Conservation (phyloP, 805 yeast genomes). For the Saturnispora bothae region DNA sequence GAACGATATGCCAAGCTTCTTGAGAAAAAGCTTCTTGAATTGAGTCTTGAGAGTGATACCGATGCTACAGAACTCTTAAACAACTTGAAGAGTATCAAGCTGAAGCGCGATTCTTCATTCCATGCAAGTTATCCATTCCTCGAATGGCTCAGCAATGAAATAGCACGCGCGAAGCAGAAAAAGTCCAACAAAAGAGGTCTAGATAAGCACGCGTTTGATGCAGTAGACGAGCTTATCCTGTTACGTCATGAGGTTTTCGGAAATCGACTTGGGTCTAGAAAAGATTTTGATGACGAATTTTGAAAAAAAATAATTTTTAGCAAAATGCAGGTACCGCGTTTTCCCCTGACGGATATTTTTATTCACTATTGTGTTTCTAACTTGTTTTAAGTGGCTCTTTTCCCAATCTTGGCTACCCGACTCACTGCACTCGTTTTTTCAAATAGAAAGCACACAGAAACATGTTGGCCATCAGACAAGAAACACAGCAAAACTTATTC, state of each 20-base stretch:
- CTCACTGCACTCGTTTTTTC: too few relatives aligned
- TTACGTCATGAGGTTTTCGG: slow-evolving; percentile 65
- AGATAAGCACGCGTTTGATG: slow-evolving; percentile 2
- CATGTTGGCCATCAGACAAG: background rate
- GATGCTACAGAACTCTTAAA: slow-evolving; percentile 35
- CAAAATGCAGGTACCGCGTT: slow-evolving; percentile 4
- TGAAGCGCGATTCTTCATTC: slow-evolving; percentile 23
- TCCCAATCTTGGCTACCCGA: background rate
- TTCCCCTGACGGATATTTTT: slow-evolving; percentile 1
- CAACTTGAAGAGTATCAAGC: slow-evolving; percentile 26
- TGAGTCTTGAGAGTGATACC: slow-evolving; percentile 24
- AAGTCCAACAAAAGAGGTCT: slow-evolving; percentile 11
- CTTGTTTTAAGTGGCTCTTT: slow-evolving; percentile 2
- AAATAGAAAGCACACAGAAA: background rate
- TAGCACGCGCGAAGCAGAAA: slow-evolving; percentile 21
- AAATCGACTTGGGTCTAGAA: slow-evolving; percentile 60
- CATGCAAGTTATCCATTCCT: slow-evolving; percentile 37
- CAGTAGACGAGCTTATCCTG: slow-evolving; percentile 22
- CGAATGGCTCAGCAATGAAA: slow-evolving; percentile 41
- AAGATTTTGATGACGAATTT: slow-evolving; percentile 29
- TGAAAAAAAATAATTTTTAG: background rate
- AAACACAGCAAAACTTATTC: slow-evolving; percentile 6
- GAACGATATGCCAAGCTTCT: slow-evolving; percentile 28
- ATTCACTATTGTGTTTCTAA: background rate
- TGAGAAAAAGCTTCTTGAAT: slow-evolving; percentile 25